phyloP scores from a whole-genome alignment of 2,329 filamentous ascomycete genomes.

The Ramularia endophylla region DNA sequence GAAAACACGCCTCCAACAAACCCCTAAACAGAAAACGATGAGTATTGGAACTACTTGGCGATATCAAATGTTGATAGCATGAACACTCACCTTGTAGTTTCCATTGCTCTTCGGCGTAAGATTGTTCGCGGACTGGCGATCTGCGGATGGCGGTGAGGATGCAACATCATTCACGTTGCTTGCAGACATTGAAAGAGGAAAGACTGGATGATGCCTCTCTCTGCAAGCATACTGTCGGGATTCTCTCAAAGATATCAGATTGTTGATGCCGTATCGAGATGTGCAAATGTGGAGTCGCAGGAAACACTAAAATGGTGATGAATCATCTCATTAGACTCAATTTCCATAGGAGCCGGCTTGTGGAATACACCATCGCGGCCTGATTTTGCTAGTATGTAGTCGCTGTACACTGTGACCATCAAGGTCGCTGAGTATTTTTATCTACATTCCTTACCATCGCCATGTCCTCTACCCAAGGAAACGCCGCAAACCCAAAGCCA shows the following conservation, averaged over 20 bases:
- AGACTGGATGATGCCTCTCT: background rate
- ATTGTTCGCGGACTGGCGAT: too few relatives aligned
- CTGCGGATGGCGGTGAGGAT: slow-evolving; percentile 15
- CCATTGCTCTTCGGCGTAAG: slow-evolving; percentile 28
- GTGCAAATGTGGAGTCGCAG: too few relatives aligned
- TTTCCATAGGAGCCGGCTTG: too few relatives aligned
- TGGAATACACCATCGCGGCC: too few relatives aligned
- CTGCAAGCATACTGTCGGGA: slow-evolving; percentile 1
- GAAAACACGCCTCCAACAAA: slow-evolving; percentile 97
- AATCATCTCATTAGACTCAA: too few relatives aligned
- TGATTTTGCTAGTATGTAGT: slow-evolving; percentile 10
- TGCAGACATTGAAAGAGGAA: slow-evolving; percentile 15
- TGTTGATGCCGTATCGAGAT: too few relatives aligned
- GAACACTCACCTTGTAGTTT: slow-evolving; percentile 84
- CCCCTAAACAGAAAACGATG: too few relatives aligned
- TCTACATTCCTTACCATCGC: slow-evolving; percentile 1
- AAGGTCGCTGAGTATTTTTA: slow-evolving; percentile 8
- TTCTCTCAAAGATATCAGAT: background rate
- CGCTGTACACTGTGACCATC: slow-evolving; percentile 5
- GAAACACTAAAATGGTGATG: too few relatives aligned
- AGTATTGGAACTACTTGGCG: too few relatives aligned
- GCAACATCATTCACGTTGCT: slow-evolving; percentile 21
- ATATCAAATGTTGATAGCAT: too few relatives aligned
- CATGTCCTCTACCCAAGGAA: slow-evolving; percentile 12
- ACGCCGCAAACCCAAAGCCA: slow-evolving; percentile 20